Conservation (phyloP, 257 asterid species). For the Coffea eugenioides region DNA sequence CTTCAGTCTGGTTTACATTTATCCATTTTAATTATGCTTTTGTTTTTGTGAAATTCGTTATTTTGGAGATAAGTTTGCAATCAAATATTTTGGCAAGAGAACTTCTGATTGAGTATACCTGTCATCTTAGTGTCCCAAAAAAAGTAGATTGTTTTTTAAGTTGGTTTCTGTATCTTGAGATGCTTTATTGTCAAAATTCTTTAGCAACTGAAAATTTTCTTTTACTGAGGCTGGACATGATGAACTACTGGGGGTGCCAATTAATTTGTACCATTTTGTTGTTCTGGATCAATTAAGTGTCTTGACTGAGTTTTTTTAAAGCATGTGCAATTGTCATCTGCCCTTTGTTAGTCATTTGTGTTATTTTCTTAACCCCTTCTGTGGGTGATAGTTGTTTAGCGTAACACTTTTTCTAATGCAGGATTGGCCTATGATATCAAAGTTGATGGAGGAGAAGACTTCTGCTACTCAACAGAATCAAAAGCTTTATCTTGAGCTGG, state of each 20-base stretch:
- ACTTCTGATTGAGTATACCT: background rate
- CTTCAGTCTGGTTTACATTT: background rate
- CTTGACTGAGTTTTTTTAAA: background rate
- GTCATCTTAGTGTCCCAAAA: background rate
- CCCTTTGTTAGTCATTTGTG: background rate
- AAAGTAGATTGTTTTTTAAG: background rate
- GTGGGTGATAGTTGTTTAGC: conserved; percentile 4
- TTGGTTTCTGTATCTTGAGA: background rate
- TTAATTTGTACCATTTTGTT: background rate
- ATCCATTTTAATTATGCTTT: background rate
- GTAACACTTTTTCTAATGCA: conserved; percentile 22
- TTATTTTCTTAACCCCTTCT: background rate
- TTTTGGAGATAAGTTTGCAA: background rate
- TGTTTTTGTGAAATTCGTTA: background rate
- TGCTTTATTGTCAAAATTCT: background rate
- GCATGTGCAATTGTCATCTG: background rate
- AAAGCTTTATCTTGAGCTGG: conserved; percentile 69
- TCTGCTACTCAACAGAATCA: conserved; percentile 53
- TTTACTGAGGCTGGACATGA: background rate
- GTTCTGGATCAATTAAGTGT: background rate
- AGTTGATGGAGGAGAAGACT: conserved; percentile 68
- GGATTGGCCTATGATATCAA: conserved; percentile 48
- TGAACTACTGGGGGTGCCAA: background rate
- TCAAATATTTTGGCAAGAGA: background rate
- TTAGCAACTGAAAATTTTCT: background rate